Conservation (phyloP, 352 stramenopile genomes). For the Phytophthora idaei region DNA sequence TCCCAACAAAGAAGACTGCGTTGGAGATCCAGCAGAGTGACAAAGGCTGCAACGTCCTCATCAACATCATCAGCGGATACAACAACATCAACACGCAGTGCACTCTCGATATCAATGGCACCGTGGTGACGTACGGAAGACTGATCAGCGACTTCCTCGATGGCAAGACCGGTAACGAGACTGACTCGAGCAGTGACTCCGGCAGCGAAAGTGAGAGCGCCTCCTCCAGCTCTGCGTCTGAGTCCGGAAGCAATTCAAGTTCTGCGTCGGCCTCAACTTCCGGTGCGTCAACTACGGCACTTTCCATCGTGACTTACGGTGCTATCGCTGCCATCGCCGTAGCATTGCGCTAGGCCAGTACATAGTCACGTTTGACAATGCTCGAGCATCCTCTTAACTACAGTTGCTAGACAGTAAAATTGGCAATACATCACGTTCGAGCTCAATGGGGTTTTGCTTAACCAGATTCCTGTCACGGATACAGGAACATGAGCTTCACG, state of each 20-base stretch:
- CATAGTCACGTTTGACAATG: background rate
- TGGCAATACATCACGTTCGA: slow-evolving; percentile 5
- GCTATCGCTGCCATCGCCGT: slow-evolving; percentile 28
- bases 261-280: slow-evolving; percentile 16
- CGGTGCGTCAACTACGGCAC: slow-evolving; percentile 1
- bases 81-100: slow-evolving; percentile 61
- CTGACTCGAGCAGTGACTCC: slow-evolving; percentile 31
- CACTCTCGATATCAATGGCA: slow-evolving; percentile 45
- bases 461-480: no score
- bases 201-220: slow-evolving; percentile 18
- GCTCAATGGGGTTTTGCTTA: no score
- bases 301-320: slow-evolving; percentile 25
- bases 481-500: no score
- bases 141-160: slow-evolving; percentile 57
- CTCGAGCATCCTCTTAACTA: slow-evolving; percentile 2
- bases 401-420: slow-evolving; percentile 24
- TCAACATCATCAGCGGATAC: slow-evolving; percentile 62
- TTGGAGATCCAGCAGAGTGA: slow-evolving; percentile 34
- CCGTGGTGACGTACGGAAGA: slow-evolving; percentile 42
- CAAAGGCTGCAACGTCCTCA: slow-evolving; percentile 39
- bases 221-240: slow-evolving; percentile 27
- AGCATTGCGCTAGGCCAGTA: slow-evolving; percentile 26
- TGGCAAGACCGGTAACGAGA: slow-evolving; percentile 67
- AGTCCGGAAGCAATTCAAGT: slow-evolving; percentile 16
- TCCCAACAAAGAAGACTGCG: slow-evolving; percentile 39